Percentiles rank a stretch among this genome's conserved stretches.
phyloP scores from a whole-genome alignment of 257 asterid genomes.

The Euphrasia confusa region DNA sequence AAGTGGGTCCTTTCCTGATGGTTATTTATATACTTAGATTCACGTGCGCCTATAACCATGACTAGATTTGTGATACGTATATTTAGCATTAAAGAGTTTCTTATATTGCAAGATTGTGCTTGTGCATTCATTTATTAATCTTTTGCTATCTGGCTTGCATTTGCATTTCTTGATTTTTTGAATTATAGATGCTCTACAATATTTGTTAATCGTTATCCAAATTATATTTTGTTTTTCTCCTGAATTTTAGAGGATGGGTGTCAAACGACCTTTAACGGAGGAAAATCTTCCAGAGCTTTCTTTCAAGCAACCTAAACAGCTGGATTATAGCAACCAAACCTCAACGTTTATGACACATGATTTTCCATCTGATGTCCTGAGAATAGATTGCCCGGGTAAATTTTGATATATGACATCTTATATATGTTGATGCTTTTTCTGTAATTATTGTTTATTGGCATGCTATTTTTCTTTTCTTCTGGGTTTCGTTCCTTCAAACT shows the following conservation, averaged over 20 bases:
- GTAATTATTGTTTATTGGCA: neutral
- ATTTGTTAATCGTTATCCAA: neutral
- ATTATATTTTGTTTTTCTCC: neutral
- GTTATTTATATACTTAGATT: neutral
- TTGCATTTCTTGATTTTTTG: conserved; percentile 10
- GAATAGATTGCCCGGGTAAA: conserved; percentile 38
- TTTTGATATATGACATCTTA: neutral
- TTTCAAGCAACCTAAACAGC: conserved; percentile 52
- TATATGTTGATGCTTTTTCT: neutral
- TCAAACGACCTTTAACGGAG: conserved; percentile 56
- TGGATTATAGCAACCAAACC: conserved; percentile 25
- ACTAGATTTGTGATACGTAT: conserved; percentile 1
- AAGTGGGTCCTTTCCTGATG: neutral
- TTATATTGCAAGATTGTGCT: neutral
- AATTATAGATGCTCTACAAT: neutral
- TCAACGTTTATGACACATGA: conserved; percentile 23
- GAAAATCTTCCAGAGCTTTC: conserved; percentile 54
- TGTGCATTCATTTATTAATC: neutral
- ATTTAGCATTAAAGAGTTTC: neutral
- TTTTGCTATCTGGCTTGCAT: neutral
- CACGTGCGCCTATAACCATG: conserved; percentile 2
- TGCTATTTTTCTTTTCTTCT: neutral
- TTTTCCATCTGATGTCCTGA: conserved; percentile 27
- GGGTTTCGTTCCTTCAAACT: neutral
- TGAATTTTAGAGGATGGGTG: conserved; percentile 50